Base-by-base conservation (phyloP, 345 rosid species). In the Bruguiera gymnorhiza region DNA sequence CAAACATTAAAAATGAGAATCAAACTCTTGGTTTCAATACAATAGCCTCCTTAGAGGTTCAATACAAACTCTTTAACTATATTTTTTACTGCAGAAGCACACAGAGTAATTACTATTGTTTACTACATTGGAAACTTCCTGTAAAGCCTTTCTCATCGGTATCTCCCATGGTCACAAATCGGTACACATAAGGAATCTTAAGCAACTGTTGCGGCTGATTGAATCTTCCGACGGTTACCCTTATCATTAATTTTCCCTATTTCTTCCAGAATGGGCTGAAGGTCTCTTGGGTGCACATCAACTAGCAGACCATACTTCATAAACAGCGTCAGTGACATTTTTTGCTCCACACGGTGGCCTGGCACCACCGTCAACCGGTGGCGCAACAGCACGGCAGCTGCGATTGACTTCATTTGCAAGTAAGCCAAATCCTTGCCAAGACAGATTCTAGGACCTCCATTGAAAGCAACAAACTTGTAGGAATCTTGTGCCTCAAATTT, bases 401-500 rank as follows among this genome's bases (percentile, higher is more conserved):
- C 83, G 20, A 81, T 73, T 23, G 85, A 84, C 60, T 84, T 84
- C 87, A 84, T 84, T 46, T 84, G 78, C 72, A 75, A 58, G 55
- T 83, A 86, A 0, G 87, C 80, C 67, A 83, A 30, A 8, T 83
- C 87, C 63, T 83, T 83, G 19, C 89, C 89, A 0, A 81, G 52
- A 29, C 87, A 86, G 27, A 82, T 78, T 65, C 87, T 80, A 5
- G 87, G 89, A 19, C 89, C 89, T 1, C 78, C 86, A 63, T 83
- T 81, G 70, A 85, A 83, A 4, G 89, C 75, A 1, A 76, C 60
- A 56, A 83, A 86, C 61, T 62, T 68, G 32, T 65, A 69, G 37
- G 81, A 8, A 68, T 77, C 84, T 31, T 72, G 65, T 21, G 29
- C 43, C 59, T 78, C 68, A 54, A 64, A 39, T 62, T 72, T 71